Base-by-base conservation (phyloP, 2,329 filamentous ascomycete species). In the Alternaria consortialis region DNA sequence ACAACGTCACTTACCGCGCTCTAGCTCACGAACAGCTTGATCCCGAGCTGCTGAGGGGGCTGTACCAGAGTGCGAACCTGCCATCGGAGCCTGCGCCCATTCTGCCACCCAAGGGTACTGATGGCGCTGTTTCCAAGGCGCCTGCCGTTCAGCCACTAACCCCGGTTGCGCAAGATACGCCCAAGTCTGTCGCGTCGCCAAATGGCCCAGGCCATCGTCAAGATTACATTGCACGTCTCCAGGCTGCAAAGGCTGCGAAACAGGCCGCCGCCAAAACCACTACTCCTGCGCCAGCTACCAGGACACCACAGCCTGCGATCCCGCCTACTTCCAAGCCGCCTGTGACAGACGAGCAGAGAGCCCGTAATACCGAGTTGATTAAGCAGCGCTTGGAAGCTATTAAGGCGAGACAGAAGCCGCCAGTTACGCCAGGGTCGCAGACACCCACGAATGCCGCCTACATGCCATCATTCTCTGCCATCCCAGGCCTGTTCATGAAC, bases 321-420 rank as follows among this genome's bases (percentile, higher is more conserved):
- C 67, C 66, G n/a, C 58, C 64, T 15, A 51, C 60, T 20, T 47
- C 57, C 7, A 63, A 65, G 62, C 63, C 62, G 56, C 71, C 48
- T 13, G 61, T 67, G 12, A 72, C 70, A 3, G 73, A 75, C 5
- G 81, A 80, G 42, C 77, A 80, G 70, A 86, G 81, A 66, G 81
- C 82, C 32, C 87, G 90, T 72, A 87, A 93, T 66, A 97, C 91
- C 62, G 91, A 92, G 60, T 80, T 93, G 32, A 84, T 94, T 47
- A 88, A 92, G 65, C 87, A 92, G 73, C 93, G 92, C 67, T 89
- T 97, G 73, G 91, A 93, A 61, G 90, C 90, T n/a, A 63, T 78
- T 44, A 74, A 71, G 56, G 72, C 72, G 13, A 64, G 67, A 34
- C 66, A 63, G 40, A 71, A 69, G 53, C 66, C 61, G 27, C 58